Percentiles rank a stretch among this genome's conserved stretches.
Evolutionary conservation across 2,329 filamentous ascomycete genomes (phyloP).

Genomic region (Sporothrix globosa): DNA sequence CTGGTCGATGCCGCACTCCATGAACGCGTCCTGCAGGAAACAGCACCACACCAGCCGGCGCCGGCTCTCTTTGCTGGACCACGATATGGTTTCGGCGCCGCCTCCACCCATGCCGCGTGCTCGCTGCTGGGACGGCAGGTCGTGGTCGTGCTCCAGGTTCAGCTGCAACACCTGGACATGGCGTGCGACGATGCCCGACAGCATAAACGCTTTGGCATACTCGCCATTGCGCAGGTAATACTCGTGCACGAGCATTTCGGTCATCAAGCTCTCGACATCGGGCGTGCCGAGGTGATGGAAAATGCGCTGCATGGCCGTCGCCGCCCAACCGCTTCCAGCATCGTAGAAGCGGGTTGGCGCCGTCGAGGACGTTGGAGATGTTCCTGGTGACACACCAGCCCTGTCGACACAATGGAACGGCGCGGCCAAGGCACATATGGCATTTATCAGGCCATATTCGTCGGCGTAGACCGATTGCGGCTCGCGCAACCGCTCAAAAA

Average conservation of each 20-base stretch:
- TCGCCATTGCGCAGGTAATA: constrained; percentile 32
- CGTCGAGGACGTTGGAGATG: neutral
- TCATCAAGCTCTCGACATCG: constrained; percentile 33
- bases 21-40: constrained; percentile 31
- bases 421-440: constrained; percentile 32
- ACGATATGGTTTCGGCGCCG: constrained; percentile 8
- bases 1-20: constrained; percentile 34
- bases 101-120: neutral
- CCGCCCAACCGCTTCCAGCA: constrained; percentile 32
- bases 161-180: constrained; percentile 33
- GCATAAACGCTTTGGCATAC: constrained; percentile 33
- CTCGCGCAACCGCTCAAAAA: constrained; percentile 35
- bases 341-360: constrained; percentile 14
- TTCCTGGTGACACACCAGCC: neutral
- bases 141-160: constrained; percentile 31
- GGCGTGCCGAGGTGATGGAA: constrained; percentile 31
- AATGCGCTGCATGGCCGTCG: constrained; percentile 28
- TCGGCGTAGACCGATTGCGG: constrained; percentile 20
- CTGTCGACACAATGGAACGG: constrained; percentile 29
- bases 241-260: constrained; percentile 33
- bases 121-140: constrained; percentile 17
- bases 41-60: constrained; percentile 31
- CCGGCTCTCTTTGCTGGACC: constrained; percentile 30
- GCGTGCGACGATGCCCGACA: constrained; percentile 31
- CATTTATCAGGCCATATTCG: constrained; percentile 31